Evolutionary conservation across 805 yeast species (phyloP).

Genomic region (Zygotorulaspora sp.): DNA sequence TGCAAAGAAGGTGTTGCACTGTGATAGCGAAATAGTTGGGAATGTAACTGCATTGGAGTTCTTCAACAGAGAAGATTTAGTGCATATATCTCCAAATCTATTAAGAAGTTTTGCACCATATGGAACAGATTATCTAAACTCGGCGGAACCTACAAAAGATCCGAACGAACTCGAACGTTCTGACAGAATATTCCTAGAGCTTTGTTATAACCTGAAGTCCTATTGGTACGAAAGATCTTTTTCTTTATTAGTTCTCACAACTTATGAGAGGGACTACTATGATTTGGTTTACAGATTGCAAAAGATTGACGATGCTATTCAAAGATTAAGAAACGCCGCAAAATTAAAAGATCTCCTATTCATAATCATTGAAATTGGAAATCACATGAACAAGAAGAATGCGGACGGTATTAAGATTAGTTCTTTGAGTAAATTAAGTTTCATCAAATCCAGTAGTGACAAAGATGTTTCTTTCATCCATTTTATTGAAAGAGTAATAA

Average conservation of each 20-base stretch:
- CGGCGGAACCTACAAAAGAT: slow-evolving; percentile 40
- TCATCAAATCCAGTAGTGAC: slow-evolving; percentile 60
- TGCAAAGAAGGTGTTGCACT: slow-evolving; percentile 49
- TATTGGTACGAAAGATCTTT: slow-evolving; percentile 74
- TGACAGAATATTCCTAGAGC: slow-evolving; percentile 63
- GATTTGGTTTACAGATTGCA: slow-evolving; percentile 55
- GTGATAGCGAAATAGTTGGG: slow-evolving; percentile 52
- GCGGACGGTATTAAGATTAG: slow-evolving; percentile 68
- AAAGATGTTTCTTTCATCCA: slow-evolving; percentile 69
- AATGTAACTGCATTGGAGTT: slow-evolving; percentile 63
- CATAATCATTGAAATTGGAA: slow-evolving; percentile 68
- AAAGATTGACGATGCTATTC: slow-evolving; percentile 55
- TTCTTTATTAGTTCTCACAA: slow-evolving; percentile 49
- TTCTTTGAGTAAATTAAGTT: slow-evolving; percentile 63
- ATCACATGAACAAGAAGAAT: slow-evolving; percentile 73
- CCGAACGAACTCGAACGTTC: slow-evolving; percentile 54
- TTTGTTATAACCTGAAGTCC: slow-evolving; percentile 60
- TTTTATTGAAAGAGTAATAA: slow-evolving; percentile 64
- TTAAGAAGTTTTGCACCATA: slow-evolving; percentile 61
- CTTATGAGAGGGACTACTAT: slow-evolving; percentile 61
- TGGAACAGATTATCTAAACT: slow-evolving; percentile 44
- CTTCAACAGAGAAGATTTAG: slow-evolving; percentile 60
- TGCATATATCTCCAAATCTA: slow-evolving; percentile 52
- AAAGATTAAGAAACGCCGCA: slow-evolving; percentile 47
- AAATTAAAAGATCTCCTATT: slow-evolving; percentile 56